Evolutionary conservation across 352 stramenopile genomes (phyloP).

Genomic region (Hyaloperonospora brassicae): DNA sequence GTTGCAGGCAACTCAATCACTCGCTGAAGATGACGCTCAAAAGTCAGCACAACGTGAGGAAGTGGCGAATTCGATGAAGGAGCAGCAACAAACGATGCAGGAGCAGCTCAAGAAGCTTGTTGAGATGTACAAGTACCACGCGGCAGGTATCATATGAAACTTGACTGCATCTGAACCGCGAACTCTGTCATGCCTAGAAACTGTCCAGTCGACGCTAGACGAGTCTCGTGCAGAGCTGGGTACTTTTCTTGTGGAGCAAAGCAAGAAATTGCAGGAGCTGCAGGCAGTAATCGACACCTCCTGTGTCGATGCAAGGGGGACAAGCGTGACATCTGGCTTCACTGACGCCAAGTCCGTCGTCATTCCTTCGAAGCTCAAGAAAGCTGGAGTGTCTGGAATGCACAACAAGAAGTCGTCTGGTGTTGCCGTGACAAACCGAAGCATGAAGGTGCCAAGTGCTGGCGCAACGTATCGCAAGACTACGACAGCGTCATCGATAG

Average conservation of each 20-base stretch:
- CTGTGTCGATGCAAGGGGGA: too few species aligned
- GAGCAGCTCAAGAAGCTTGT: slow-evolving; percentile 28
- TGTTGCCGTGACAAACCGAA: too few species aligned
- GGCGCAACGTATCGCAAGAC: too few species aligned
- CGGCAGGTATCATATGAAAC: slow-evolving; percentile 25
- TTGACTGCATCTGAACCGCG: slow-evolving; percentile 24
- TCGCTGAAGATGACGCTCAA: slow-evolving; percentile 10
- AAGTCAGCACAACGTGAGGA: slow-evolving; percentile 19
- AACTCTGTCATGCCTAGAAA: slow-evolving; percentile 26
- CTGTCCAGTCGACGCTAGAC: slow-evolving; percentile 23
- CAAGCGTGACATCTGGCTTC: too few species aligned
- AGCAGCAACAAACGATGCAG: slow-evolving; percentile 27
- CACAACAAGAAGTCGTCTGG: too few species aligned
- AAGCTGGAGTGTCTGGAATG: too few species aligned
- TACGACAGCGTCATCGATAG: too few species aligned
- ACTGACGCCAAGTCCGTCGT: too few species aligned
- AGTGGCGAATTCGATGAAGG: slow-evolving; percentile 16
- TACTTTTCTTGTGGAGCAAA: slow-evolving; percentile 37
- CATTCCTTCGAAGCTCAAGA: too few species aligned
- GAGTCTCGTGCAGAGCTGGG: slow-evolving; percentile 28
- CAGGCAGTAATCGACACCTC: slow-evolving; percentile 39
- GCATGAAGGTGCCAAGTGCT: too few species aligned
- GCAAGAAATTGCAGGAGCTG: slow-evolving; percentile 37
- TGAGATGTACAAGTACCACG: slow-evolving; percentile 27
- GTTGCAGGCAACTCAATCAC: slow-evolving; percentile 14